Conservation (phyloP, 257 asterid genomes). For the Jasminum sambac region DNA sequence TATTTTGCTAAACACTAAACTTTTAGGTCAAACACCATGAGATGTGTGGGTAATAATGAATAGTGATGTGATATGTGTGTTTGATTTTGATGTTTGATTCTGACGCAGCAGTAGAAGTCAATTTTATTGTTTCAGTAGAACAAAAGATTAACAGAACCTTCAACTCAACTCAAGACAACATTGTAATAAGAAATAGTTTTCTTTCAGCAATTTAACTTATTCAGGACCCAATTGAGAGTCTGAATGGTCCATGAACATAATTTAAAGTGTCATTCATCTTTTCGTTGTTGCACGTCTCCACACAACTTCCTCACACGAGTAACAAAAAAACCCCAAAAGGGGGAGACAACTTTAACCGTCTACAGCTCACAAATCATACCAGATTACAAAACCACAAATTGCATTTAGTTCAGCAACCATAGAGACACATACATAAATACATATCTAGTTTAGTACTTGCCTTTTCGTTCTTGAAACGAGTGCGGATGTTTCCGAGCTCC, state of each 20-base stretch:
- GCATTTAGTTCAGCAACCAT: constrained; percentile 11
- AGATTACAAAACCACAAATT: constrained; percentile 19
- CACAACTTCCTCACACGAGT: background rate
- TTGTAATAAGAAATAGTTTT: background rate
- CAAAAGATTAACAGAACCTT: background rate
- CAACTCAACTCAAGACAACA: background rate
- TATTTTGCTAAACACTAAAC: too few species aligned
- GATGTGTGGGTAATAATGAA: too few species aligned
- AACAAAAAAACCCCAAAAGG: background rate
- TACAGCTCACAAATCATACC: constrained; percentile 29
- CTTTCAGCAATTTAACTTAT: background rate
- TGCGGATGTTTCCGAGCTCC: constrained; percentile 90
- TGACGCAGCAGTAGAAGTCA: too few species aligned
- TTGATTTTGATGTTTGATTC: too few species aligned
- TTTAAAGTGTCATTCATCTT: background rate
- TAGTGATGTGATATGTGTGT: too few species aligned
- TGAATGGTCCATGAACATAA: background rate
- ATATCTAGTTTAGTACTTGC: constrained; percentile 31
- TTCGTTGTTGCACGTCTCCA: background rate
- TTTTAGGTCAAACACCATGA: too few species aligned
- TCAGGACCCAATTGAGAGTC: background rate
- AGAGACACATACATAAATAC: background rate
- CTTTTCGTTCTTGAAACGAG: constrained; percentile 93
- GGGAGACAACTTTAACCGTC: constrained; percentile 7
- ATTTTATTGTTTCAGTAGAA: too few species aligned